These are phyloP conservation scores for Arachis hypogaea DNA, from an alignment of 306 rosid genomes.

Conservation along the genomic window DNA sequence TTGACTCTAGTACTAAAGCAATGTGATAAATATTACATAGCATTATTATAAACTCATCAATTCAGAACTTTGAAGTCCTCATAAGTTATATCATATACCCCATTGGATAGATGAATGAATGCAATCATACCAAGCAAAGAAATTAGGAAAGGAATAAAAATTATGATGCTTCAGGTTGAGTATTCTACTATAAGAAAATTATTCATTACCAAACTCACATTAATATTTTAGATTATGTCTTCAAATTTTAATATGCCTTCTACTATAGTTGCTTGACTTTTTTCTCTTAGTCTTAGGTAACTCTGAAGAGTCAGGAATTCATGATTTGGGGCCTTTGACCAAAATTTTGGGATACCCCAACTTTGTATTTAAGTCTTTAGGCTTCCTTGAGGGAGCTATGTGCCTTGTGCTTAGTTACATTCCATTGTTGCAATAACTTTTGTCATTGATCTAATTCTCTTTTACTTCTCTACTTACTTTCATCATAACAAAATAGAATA, in stretches of 20 bases:
- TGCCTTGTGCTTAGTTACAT: constrained; percentile 3
- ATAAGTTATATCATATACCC: not conserved
- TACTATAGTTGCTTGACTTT: not conserved
- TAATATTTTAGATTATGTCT: no score
- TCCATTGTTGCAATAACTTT: constrained; percentile 5
- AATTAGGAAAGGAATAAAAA: not conserved
- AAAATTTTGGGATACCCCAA: constrained; percentile 26
- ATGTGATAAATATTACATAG: constrained; percentile 3
- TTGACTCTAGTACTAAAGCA: not conserved
- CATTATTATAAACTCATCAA: constrained; percentile 1
- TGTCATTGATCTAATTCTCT: constrained; percentile 31
- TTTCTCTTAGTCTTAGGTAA: constrained; percentile 16
- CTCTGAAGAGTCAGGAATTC: constrained; percentile 42
- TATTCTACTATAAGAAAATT: no score
- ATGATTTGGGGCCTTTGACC: constrained; percentile 27
- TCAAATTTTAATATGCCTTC: not conserved
- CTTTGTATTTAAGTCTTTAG: constrained; percentile 31
- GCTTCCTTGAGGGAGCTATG: constrained; percentile 6
- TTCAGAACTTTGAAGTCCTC: not conserved
- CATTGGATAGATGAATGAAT: constrained; percentile 2
- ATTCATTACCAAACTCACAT: no score
- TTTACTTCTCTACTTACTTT: not conserved
- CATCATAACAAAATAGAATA: not conserved
- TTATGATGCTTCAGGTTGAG: no score
- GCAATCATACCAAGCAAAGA: not conserved